Evolutionary conservation across 495 filamentous ascomycete species (phyloP).

Genomic region (Symbiotaphrina buchneri): DNA sequence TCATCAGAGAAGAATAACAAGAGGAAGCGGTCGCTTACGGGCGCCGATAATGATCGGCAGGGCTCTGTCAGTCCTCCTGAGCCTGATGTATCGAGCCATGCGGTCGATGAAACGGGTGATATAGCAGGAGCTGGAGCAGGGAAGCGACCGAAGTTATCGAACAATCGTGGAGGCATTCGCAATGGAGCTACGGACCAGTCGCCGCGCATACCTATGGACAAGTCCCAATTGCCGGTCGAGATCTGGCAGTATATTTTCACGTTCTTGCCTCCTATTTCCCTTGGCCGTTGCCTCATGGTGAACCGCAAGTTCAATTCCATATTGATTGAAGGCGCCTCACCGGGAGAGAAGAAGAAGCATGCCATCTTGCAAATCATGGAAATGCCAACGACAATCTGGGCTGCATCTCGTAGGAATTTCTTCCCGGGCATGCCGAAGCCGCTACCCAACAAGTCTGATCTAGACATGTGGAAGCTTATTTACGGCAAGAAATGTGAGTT

Average conservation of each 20-base stretch:
- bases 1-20: too few species aligned
- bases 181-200: not conserved
- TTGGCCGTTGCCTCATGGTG: constrained; percentile 24
- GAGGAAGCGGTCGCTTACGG: too few species aligned
- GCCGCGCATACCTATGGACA: constrained; percentile 9
- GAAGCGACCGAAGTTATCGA: too few species aligned
- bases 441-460: constrained; percentile 26
- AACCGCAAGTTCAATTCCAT: constrained; percentile 29
- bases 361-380: too few species aligned
- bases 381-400: constrained; percentile 24
- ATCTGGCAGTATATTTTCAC: constrained; percentile 33
- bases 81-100: too few species aligned
- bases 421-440: constrained; percentile 32
- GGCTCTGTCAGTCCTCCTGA: too few species aligned
- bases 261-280: constrained; percentile 23
- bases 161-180: too few species aligned
- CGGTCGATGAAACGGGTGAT: too few species aligned
- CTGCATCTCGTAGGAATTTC: constrained; percentile 27
- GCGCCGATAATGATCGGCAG: too few species aligned
- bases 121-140: constrained; percentile 3
- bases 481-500: constrained; percentile 29
- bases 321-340: too few species aligned
- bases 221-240: constrained; percentile 22
- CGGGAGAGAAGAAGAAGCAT: too few species aligned
- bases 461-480: constrained; percentile 39